phyloP scores from a whole-genome alignment of 1,284 basidiomycete genomes.

The Tilletiopsis washingtonensis region DNA sequence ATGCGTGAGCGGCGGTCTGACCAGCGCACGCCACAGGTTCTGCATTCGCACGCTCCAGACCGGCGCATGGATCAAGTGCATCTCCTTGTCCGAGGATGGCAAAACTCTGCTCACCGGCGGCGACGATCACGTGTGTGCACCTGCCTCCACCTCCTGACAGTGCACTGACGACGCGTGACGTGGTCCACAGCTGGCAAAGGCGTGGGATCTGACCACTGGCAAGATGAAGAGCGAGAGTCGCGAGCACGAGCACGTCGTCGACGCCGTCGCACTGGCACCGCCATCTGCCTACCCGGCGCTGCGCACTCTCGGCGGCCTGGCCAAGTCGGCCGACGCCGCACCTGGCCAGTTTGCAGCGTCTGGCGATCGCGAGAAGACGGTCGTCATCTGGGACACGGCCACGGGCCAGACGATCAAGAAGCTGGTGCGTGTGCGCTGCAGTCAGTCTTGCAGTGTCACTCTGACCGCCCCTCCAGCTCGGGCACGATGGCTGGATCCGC shows the following conservation, averaged over 20 bases:
- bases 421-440: constrained; percentile 48
- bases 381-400: constrained; percentile 75
- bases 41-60: constrained; percentile 24
- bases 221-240: constrained; percentile 73
- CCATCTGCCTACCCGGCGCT: constrained; percentile 65
- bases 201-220: constrained; percentile 70
- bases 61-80: constrained; percentile 38
- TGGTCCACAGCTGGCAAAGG: no score
- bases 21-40: constrained; percentile 11
- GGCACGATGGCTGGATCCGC: constrained; percentile 44
- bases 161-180: no score
- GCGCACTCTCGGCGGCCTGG: constrained; percentile 66
- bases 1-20: no score
- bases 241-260: constrained; percentile 80
- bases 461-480: constrained; percentile 1
- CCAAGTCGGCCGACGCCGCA: constrained; percentile 40
- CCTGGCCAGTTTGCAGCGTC: constrained; percentile 63
- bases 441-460: background rate
- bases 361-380: constrained; percentile 77
- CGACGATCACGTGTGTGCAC: constrained; percentile 85
- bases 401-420: constrained; percentile 67
- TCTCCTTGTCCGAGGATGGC: constrained; percentile 67
- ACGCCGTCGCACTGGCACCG: constrained; percentile 75
- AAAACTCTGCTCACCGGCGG: constrained; percentile 68
- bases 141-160: no score